These are phyloP conservation scores for Irpex sp. DNA, from an alignment of 1,284 basidiomycete species.

Conservation along the genomic window DNA sequence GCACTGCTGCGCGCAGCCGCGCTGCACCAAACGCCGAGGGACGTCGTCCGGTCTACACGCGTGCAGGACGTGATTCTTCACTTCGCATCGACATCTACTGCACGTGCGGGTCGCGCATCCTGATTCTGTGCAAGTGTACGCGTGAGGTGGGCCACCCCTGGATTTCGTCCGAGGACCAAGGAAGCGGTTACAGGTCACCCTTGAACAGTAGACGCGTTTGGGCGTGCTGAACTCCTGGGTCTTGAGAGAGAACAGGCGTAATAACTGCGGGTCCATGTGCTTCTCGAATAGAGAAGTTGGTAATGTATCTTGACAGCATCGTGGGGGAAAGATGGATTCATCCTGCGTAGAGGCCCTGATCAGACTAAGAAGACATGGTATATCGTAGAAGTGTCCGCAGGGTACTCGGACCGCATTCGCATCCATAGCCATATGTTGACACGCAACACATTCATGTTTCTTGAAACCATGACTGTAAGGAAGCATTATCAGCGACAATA, in stretches of 20 bases:
- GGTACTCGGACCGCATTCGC: conserved; percentile 20
- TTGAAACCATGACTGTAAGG: conserved; percentile 5
- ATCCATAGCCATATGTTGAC: conserved; percentile 9
- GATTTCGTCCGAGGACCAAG: conserved; percentile 24
- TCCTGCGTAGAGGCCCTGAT: conserved; percentile 29
- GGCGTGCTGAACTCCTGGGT: conserved; percentile 25
- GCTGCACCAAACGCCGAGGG: conserved; percentile 4
- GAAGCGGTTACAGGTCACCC: conserved; percentile 30
- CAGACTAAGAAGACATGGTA: conserved; percentile 27
- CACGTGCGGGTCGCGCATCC: conserved; percentile 23
- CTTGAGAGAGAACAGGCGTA: conserved; percentile 23
- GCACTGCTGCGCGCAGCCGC: conserved; percentile 11
- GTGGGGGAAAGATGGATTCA: conserved; percentile 33
- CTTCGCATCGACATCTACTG: conserved; percentile 19
- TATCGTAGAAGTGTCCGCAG: conserved; percentile 33
- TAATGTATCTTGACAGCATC: conserved; percentile 30
- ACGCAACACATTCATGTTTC: conserved; percentile 20
- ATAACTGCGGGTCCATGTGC: conserved; percentile 19
- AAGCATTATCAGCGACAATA: neutral
- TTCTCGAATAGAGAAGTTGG: conserved; percentile 22
- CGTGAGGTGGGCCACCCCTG: conserved; percentile 1
- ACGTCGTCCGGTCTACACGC: conserved; percentile 17
- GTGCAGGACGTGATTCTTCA: conserved; percentile 15
- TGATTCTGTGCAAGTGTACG: conserved; percentile 14
- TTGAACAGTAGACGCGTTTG: conserved; percentile 35